These are phyloP conservation scores for Malus domestica DNA, from an alignment of 306 rosid species.

Conservation along the genomic window ASM211411v1 NC_041797.1:20886001-20886500, in stretches of 20 bases:
- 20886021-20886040: conserved; percentile 72
- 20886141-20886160: conserved; percentile 75
- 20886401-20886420: conserved; percentile 98
- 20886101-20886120: conserved; percentile 63
- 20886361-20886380: conserved; percentile 81
- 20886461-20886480: conserved; percentile 86
- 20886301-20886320: conserved; percentile 92
- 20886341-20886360: conserved; percentile 88
- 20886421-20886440: conserved; percentile 84
- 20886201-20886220: conserved; percentile 93
- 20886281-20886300: conserved; percentile 79
- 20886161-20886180: conserved; percentile 74
- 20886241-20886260: conserved; percentile 86
- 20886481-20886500: conserved; percentile 85
- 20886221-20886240: conserved; percentile 88
- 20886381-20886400: conserved; percentile 88
- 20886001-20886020: conserved; percentile 70
- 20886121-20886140: conserved; percentile 76
- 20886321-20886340: conserved; percentile 92
- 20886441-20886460: conserved; percentile 75
- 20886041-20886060: conserved; percentile 63
- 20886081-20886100: conserved; percentile 63
- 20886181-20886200: conserved; percentile 73
- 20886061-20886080: conserved; percentile 82
- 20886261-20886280: conserved; percentile 89